Evolutionary conservation across 495 filamentous ascomycete genomes (phyloP).

Genomic region (Pyrenula massariospora): DNA sequence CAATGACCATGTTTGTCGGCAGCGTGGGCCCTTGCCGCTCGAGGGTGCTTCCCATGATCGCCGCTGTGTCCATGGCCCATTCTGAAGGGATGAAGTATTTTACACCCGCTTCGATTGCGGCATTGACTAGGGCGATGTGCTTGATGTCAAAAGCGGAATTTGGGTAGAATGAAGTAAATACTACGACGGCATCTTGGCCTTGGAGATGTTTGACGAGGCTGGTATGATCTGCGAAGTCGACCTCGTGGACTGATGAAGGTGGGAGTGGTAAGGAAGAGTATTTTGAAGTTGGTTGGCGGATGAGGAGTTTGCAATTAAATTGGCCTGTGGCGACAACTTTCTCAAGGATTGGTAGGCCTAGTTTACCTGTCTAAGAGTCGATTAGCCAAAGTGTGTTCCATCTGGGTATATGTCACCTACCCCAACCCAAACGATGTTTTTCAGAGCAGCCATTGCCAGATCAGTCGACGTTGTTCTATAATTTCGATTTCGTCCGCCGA

Average conservation of each 20-base stretch:
- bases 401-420: not conserved
- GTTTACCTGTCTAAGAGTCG: not conserved
- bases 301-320: conserved; percentile 24
- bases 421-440: not conserved
- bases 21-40: not conserved
- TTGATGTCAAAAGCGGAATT: conserved; percentile 3
- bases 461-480: not conserved
- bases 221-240: conserved; percentile 13
- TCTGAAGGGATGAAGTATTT: conserved; percentile 43
- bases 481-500: not conserved
- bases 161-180: conserved; percentile 15
- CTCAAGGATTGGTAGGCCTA: not conserved
- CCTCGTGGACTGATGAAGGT: conserved; percentile 4
- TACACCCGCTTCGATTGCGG: conserved; percentile 36
- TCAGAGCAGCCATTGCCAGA: not conserved
- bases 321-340: conserved; percentile 13
- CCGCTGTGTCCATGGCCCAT: conserved; percentile 21
- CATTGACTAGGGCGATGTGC: conserved; percentile 37
- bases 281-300: conserved; percentile 14
- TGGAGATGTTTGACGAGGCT: conserved; percentile 14
- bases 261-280: conserved; percentile 2
- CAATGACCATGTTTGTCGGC: not conserved
- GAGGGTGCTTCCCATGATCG: not conserved
- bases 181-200: conserved; percentile 25
- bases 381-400: not conserved